Conservation (phyloP, 148 eudicot genomes). For the Beta vulgaris region DNA sequence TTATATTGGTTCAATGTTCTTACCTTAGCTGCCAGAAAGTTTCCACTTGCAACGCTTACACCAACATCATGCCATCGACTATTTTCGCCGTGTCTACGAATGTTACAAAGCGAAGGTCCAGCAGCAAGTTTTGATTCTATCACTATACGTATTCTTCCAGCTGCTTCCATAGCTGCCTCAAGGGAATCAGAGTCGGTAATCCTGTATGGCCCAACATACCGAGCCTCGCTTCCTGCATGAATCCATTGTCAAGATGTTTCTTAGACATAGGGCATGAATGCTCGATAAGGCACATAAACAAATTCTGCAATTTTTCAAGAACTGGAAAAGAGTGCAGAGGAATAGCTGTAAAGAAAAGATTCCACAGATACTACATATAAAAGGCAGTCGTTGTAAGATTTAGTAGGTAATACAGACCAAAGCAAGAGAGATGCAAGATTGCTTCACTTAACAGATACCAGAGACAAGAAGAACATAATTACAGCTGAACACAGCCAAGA, state of each 20-base stretch:
- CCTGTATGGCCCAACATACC: slow-evolving; percentile 84
- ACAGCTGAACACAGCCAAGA: no score
- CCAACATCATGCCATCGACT: slow-evolving; percentile 86
- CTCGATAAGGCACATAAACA: not conserved
- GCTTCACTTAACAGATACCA: no score
- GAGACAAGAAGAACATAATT: no score
- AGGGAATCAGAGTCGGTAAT: slow-evolving; percentile 78
- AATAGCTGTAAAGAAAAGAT: no score
- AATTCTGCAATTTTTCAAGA: no score
- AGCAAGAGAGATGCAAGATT: no score
- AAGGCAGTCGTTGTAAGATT: no score
- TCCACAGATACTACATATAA: no score
- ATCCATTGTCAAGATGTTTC: not conserved
- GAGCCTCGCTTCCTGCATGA: slow-evolving; percentile 63
- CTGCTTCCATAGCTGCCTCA: slow-evolving; percentile 87
- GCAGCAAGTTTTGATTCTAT: slow-evolving; percentile 95
- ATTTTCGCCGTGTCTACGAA: slow-evolving; percentile 88
- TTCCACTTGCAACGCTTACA: slow-evolving; percentile 94
- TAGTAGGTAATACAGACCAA: no score
- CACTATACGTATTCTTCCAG: slow-evolving; percentile 75
- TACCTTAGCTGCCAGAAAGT: slow-evolving; percentile 95
- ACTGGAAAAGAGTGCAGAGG: no score
- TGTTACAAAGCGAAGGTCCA: slow-evolving; percentile 81
- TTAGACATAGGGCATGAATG: not conserved
- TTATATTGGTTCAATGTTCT: slow-evolving; percentile 4